phyloP scores from a whole-genome alignment of 345 rosid genomes.

The Atalantia buxifolia region DNA sequence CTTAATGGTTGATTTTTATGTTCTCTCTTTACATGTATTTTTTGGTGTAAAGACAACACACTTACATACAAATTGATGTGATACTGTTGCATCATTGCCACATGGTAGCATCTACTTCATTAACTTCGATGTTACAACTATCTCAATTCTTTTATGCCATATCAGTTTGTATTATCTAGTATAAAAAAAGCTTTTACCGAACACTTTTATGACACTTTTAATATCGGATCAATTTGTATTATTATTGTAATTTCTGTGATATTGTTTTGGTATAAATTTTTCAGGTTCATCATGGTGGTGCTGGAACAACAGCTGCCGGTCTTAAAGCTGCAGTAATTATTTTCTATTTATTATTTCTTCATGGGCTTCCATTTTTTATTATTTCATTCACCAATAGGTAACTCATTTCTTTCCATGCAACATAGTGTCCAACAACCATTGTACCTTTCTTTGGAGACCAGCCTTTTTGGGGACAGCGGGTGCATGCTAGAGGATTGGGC shows the following conservation, averaged over 20 bases:
- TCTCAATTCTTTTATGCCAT: neutral
- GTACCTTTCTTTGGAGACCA: conserved; percentile 68
- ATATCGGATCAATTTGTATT: neutral
- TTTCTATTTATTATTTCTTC: neutral
- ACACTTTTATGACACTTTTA: neutral
- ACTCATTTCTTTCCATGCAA: neutral
- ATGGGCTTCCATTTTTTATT: neutral
- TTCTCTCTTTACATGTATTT: neutral
- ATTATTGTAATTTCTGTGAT: neutral
- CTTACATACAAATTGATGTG: neutral
- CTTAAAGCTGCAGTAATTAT: conserved; percentile 54
- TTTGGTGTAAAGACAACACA: neutral
- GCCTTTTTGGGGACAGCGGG: conserved; percentile 61
- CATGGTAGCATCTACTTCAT: neutral
- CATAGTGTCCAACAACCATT: conserved; percentile 56
- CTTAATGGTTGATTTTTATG: neutral
- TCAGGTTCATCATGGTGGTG: conserved; percentile 60
- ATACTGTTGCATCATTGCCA: neutral
- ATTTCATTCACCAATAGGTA: neutral
- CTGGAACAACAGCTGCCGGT: conserved; percentile 66
- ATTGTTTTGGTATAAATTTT: neutral
- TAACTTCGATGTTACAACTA: neutral
- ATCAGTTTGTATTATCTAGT: neutral
- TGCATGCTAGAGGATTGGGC: conserved; percentile 51
- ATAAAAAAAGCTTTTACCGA: neutral